These are phyloP conservation scores for Leucaena leucocephala DNA, from an alignment of 306 rosid species.

Conservation along the genomic window DNA sequence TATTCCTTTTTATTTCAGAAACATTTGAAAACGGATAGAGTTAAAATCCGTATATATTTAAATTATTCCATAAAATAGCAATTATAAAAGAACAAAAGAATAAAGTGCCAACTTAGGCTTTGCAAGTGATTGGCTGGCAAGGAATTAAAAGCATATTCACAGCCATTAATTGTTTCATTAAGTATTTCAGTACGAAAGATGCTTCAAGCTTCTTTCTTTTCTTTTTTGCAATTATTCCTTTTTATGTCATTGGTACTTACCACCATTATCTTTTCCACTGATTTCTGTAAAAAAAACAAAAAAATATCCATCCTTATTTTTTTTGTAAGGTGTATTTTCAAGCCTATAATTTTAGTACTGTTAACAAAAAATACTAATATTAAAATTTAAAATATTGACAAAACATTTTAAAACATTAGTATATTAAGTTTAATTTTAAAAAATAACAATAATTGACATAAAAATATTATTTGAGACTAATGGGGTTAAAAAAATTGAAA, in stretches of 20 bases:
- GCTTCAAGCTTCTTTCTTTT: no score
- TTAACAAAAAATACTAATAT: no score
- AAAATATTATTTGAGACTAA: no score
- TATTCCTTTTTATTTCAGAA: not conserved
- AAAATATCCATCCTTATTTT: no score
- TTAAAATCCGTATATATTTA: not conserved
- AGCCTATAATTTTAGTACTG: no score
- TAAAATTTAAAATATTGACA: no score
- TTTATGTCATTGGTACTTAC: not conserved
- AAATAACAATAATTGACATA: no score
- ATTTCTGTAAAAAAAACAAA: no score
- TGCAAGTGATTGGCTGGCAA: conserved; percentile 8
- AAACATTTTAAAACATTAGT: no score
- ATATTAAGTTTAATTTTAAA: no score
- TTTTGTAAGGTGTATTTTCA: no score
- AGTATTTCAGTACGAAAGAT: not conserved
- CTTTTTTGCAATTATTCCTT: not conserved
- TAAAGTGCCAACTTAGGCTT: conserved; percentile 34
- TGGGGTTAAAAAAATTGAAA: no score
- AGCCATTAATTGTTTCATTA: conserved; percentile 13
- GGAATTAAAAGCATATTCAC: not conserved
- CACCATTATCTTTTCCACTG: not conserved
- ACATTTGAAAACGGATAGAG: not conserved
- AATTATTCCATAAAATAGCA: not conserved
- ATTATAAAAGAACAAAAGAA: conserved; percentile 4